Percentiles rank a stretch among this genome's conserved stretches.
These are phyloP conservation scores for Sclerotinia trifoliorum DNA, from an alignment of 2,329 filamentous ascomycete genomes.

Conservation along the genomic window DNA sequence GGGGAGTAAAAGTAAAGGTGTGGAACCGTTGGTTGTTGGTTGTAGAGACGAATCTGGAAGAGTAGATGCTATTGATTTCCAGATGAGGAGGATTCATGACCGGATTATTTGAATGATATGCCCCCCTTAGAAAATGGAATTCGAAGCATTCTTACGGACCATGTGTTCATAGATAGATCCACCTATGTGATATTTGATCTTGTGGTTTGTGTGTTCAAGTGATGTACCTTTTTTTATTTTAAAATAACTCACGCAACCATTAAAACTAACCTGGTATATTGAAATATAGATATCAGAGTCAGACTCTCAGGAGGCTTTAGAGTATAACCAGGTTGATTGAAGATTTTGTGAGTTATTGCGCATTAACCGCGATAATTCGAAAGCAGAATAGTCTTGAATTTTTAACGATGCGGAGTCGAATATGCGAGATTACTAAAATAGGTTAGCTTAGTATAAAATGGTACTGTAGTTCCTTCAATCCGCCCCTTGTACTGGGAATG, in stretches of 20 bases:
- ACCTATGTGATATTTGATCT: background rate
- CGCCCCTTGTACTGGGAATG: slow-evolving; percentile 5
- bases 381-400: background rate
- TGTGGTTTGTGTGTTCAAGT: slow-evolving; percentile 12
- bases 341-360: background rate
- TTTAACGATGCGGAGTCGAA: slow-evolving; percentile 8
- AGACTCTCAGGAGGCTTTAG: background rate
- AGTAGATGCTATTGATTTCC: slow-evolving; percentile 8
- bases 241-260: background rate
- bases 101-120: background rate
- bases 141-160: background rate
- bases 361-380: slow-evolving; percentile 10
- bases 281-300: background rate
- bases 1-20: background rate
- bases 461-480: slow-evolving; percentile 1
- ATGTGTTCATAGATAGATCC: slow-evolving; percentile 13
- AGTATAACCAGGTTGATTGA: background rate
- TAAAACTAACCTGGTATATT: background rate
- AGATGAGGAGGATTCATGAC: background rate
- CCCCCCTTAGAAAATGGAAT: background rate
- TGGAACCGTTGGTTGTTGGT: slow-evolving; percentile 4
- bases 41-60: slow-evolving; percentile 26
- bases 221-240: background rate
- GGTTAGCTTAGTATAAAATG: slow-evolving; percentile 1
- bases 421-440: slow-evolving; percentile 14